Base-by-base conservation (phyloP, 495 filamentous ascomycete species). In the Corynascus novoguineensis region DNA sequence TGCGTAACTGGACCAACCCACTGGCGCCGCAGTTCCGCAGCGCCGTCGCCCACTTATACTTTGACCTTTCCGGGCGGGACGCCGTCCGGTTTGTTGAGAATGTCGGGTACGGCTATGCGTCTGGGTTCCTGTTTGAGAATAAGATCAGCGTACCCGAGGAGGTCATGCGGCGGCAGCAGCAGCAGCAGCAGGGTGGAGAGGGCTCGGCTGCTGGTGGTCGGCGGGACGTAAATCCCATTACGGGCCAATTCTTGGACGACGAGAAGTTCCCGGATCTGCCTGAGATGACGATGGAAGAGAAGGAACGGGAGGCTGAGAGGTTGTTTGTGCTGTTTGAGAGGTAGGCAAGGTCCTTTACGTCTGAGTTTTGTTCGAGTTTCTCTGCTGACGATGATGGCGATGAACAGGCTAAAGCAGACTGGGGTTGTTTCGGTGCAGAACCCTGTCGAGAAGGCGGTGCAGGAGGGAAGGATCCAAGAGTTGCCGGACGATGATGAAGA, bases 241-340 rank as follows among this genome's bases (percentile, higher is more conserved):
- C 93, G 4, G 93, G 93, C 0, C 93, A 98, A 70, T 81, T 85
- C 50, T 69, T 87, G 63, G 85, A 89, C 55, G 79, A 78, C 24
- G 92, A 95, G 68, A 77, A 76, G 14, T 71, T 78, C 9, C 57
- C 75, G 10, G 70, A 81, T 4, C 71, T 74, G 9, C 81, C 81
- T 1, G 80, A 84, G 19, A 97, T 98, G 93, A 92, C 87, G 6
- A 75, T 85, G 31, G 93, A 88, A 57, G 92, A 98, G 78, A 96
- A 87, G 70, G 90, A 96, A 66, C 77, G 89, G 42, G 93, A 98
- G 69, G 93, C 93, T 0, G 93, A 98, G 69, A 85, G 81, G 62
- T 73, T 98, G 0, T 96, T 97, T 73, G 90, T 97, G 14, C 76
- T 98, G 15, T 98, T 98, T 71, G 92, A 98, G 72, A 83, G 91